Evolutionary conservation across 2,329 filamentous ascomycete genomes (phyloP).

Genomic region (Aureobasidium sp.): DNA sequence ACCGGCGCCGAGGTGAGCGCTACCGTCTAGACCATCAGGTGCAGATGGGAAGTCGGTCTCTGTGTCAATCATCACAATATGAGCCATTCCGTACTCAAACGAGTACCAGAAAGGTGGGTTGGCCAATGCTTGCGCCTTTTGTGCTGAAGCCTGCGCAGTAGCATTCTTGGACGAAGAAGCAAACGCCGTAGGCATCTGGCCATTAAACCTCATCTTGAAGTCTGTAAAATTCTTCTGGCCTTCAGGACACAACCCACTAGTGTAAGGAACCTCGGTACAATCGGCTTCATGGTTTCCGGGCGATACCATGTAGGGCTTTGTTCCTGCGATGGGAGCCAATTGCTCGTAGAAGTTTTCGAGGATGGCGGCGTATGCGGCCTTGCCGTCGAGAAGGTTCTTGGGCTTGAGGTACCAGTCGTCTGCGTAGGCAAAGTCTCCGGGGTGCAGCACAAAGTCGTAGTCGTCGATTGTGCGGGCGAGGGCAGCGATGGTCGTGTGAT

Average conservation of each 20-base stretch:
- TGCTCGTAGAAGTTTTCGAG: conserved; percentile 50
- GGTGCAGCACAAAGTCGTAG: conserved; percentile 48
- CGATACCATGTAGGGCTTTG: conserved; percentile 48
- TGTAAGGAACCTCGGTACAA: conserved; percentile 27
- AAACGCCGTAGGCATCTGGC: conserved; percentile 47
- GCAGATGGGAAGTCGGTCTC: conserved; percentile 48
- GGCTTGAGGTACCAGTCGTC: conserved; percentile 45
- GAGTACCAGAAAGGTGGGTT: conserved; percentile 45
- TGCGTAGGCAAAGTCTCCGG: conserved; percentile 50
- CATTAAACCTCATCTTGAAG: conserved; percentile 40
- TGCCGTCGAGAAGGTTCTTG: conserved; percentile 40
- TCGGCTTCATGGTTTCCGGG: conserved; percentile 50
- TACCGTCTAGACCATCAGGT: conserved; percentile 36
- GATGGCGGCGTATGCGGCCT: conserved; percentile 47
- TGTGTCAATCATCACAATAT: conserved; percentile 47
- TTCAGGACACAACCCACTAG: conserved; percentile 33
- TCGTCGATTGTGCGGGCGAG: conserved; percentile 44
- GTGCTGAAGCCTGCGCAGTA: conserved; percentile 35
- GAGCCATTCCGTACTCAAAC: conserved; percentile 51
- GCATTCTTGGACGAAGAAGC: conserved; percentile 37
- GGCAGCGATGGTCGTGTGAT: conserved; percentile 50
- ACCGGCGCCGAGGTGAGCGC: conserved; percentile 35
- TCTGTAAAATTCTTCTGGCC: conserved; percentile 55
- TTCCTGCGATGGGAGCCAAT: conserved; percentile 43
- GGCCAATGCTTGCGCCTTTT: conserved; percentile 36